A percentile compares a stretch with the other conserved stretches of the same genome.
These are phyloP conservation scores for Eucalyptus curtisii DNA, from an alignment of 345 rosid species.

Conservation along the genomic window DNA sequence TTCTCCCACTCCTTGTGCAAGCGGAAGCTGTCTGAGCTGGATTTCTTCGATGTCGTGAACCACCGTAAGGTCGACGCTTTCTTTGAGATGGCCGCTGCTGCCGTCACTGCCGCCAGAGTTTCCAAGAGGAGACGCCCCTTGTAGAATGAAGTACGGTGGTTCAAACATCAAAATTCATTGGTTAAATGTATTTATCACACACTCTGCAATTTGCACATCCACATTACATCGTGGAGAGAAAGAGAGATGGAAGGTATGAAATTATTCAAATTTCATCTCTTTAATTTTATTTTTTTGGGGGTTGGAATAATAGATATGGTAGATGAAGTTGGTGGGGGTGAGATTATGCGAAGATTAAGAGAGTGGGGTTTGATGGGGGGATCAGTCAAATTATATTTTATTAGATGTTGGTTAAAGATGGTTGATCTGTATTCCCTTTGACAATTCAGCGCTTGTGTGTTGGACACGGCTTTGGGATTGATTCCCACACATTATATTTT, in stretches of 20 bases:
- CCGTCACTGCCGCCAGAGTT: background rate
- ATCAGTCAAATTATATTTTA: background rate
- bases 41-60: conserved; percentile 20
- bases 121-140: background rate
- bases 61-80: conserved; percentile 15
- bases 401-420: background rate
- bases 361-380: background rate
- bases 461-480: conserved; percentile 1
- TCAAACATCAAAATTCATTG: background rate
- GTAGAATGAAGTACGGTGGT: background rate
- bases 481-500: background rate
- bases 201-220: background rate
- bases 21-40: conserved; percentile 25
- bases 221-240: background rate
- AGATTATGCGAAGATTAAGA: background rate
- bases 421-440: background rate
- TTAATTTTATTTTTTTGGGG: background rate
- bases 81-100: background rate
- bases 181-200: background rate
- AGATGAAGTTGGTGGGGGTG: background rate
- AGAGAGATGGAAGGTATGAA: background rate
- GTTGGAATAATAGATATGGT: background rate
- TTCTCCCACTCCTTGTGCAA: conserved; percentile 2
- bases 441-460: background rate
- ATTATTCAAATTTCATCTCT: too few relatives aligned